These are phyloP conservation scores for Monilinia polystroma DNA, from an alignment of 2,329 filamentous ascomycete genomes.

Conservation along the genomic window DNA sequence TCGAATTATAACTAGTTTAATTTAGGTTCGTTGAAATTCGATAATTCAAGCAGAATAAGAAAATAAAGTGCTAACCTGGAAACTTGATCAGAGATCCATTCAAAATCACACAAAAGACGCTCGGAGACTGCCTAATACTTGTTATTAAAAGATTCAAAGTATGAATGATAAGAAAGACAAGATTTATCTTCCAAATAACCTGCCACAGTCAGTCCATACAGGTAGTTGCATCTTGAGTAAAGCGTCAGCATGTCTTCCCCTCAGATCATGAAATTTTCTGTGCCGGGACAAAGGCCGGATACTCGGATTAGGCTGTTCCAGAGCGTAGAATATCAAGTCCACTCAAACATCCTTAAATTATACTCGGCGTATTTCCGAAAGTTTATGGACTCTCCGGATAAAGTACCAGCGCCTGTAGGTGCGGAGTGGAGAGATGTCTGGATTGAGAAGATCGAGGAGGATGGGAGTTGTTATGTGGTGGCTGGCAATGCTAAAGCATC, in stretches of 20 bases:
- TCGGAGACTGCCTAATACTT: no score
- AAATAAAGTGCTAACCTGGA: no score
- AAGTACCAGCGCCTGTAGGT: not conserved
- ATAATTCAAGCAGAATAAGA: no score
- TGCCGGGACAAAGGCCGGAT: not conserved
- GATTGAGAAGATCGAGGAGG: not conserved
- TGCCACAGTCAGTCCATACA: no score
- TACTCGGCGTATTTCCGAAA: slow-evolving; percentile 25
- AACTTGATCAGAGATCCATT: no score
- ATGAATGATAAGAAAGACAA: no score
- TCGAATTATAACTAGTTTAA: no score
- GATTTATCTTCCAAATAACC: no score
- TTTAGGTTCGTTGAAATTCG: no score
- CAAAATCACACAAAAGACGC: no score
- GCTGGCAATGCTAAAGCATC: not conserved
- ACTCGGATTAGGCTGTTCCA: not conserved
- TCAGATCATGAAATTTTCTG: not conserved
- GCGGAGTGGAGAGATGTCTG: not conserved
- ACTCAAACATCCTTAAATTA: slow-evolving; percentile 23
- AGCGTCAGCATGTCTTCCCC: not conserved
- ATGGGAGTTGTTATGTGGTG: slow-evolving; percentile 7
- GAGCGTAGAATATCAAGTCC: slow-evolving; percentile 13
- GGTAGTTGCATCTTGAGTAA: no score
- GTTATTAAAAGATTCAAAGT: no score
- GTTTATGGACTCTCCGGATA: slow-evolving; percentile 27